These are phyloP conservation scores for Exophiala dermatitidis DNA, from an alignment of 2,329 filamentous ascomycete species.

Conservation along the genomic window DNA sequence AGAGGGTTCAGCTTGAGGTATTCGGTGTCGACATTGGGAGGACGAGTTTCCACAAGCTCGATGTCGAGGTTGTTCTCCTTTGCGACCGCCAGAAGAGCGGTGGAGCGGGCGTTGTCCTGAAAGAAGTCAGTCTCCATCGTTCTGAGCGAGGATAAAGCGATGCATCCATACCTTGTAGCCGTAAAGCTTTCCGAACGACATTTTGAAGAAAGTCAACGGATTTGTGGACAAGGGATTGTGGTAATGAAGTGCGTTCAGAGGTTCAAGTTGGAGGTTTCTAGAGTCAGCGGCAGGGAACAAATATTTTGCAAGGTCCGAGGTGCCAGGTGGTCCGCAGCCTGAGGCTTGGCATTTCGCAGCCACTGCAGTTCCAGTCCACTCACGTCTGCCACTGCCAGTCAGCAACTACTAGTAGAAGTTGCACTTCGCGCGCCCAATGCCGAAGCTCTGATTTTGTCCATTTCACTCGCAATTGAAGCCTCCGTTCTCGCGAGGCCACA, in stretches of 20 bases:
- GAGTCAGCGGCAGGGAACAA: not conserved
- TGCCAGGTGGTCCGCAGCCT: not conserved
- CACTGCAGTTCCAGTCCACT: not conserved
- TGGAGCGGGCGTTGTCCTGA: constrained; percentile 26
- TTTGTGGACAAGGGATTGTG: not conserved
- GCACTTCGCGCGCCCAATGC: not conserved
- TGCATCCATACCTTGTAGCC: constrained; percentile 61
- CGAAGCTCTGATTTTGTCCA: not conserved
- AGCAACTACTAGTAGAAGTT: not conserved
- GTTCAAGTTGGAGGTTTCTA: not conserved
- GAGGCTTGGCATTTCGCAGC: constrained; percentile 7
- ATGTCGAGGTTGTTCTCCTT: constrained; percentile 96
- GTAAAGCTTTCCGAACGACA: constrained; percentile 98
- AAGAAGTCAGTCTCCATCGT: constrained; percentile 19
- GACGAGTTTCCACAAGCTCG: constrained; percentile 68
- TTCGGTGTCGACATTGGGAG: constrained; percentile 58
- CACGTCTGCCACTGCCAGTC: no score
- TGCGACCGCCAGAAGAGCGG: constrained; percentile 71
- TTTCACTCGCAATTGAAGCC: not conserved
- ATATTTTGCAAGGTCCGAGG: constrained; percentile 1
- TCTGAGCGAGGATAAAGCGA: constrained; percentile 25
- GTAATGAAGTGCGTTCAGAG: not conserved
- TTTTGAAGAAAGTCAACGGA: constrained; percentile 46
- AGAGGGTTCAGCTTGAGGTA: constrained; percentile 82
- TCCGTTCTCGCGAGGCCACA: not conserved